These are phyloP conservation scores for Penicillium cinerascens DNA, from an alignment of 495 filamentous ascomycete genomes.

Conservation along the genomic window DNA sequence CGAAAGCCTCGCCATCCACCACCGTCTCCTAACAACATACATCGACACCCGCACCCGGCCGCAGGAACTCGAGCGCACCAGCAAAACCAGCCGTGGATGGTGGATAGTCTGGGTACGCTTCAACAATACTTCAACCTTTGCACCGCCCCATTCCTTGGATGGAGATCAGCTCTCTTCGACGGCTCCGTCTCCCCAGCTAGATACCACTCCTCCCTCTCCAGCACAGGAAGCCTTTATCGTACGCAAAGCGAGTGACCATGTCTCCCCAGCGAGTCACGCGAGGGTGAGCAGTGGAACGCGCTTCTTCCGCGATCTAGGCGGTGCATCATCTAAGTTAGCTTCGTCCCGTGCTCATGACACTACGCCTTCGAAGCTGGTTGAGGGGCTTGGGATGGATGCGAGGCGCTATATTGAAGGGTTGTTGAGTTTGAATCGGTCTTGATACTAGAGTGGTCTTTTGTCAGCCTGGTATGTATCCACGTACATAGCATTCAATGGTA, in stretches of 20 bases:
- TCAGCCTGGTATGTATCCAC: too few relatives aligned
- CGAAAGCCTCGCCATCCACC: slow-evolving; percentile 89
- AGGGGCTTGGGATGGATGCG: slow-evolving; percentile 86
- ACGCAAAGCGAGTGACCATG: slow-evolving; percentile 69
- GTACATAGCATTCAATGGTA: too few relatives aligned
- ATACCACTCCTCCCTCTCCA: background rate
- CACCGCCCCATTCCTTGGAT: slow-evolving; percentile 13
- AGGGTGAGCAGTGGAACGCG: slow-evolving; percentile 43
- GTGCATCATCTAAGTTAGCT: slow-evolving; percentile 28
- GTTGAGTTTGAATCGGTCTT: slow-evolving; percentile 68
- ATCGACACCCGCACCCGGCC: slow-evolving; percentile 54
- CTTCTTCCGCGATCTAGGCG: slow-evolving; percentile 48
- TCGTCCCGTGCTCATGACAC: slow-evolving; percentile 41
- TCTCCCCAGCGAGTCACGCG: slow-evolving; percentile 23
- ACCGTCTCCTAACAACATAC: slow-evolving; percentile 75
- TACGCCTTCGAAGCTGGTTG: slow-evolving; percentile 64
- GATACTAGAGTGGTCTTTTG: background rate
- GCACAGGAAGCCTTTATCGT: slow-evolving; percentile 77
- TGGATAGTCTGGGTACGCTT: slow-evolving; percentile 93
- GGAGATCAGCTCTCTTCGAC: slow-evolving; percentile 15
- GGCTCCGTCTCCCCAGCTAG: slow-evolving; percentile 16
- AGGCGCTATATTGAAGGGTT: slow-evolving; percentile 81
- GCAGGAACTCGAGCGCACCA: slow-evolving; percentile 75
- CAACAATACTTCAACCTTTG: slow-evolving; percentile 19
- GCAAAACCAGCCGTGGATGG: slow-evolving; percentile 89